phyloP scores from a whole-genome alignment of 2,329 filamentous ascomycete species.

The Ophiosphaerella herpotricha region DNA sequence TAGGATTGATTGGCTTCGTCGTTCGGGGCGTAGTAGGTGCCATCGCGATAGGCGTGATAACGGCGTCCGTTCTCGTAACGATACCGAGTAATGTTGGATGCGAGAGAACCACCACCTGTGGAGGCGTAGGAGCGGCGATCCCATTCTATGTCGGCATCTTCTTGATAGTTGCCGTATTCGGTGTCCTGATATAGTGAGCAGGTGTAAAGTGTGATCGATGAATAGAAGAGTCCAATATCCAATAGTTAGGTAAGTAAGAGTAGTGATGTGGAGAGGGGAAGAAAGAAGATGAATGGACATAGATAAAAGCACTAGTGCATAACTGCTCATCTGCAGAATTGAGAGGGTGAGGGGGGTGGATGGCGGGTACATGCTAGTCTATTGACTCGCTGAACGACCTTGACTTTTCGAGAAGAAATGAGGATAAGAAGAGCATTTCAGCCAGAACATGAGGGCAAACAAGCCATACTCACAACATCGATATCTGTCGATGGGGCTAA shows the following conservation, averaged over 20 bases:
- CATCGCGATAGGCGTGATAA: constrained; percentile 43
- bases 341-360: too few species aligned
- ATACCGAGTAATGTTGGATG: constrained; percentile 46
- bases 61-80: constrained; percentile 45
- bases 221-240: too few species aligned
- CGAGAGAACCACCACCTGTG: constrained; percentile 43
- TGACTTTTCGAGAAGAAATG: background rate
- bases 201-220: background rate
- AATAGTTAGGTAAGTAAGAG: background rate
- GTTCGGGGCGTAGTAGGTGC: constrained; percentile 42
- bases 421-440: background rate
- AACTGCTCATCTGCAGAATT: too few species aligned
- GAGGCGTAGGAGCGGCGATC: constrained; percentile 33
- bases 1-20: constrained; percentile 36
- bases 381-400: too few species aligned
- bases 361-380: too few species aligned
- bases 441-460: background rate
- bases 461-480: constrained; percentile 17
- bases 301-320: too few species aligned
- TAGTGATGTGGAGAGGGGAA: background rate
- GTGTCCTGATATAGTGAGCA: constrained; percentile 21
- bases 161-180: constrained; percentile 27
- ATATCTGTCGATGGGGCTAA: constrained; percentile 4
- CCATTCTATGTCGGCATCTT: constrained; percentile 29
- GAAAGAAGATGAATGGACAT: too few species aligned